phyloP scores from a whole-genome alignment of 352 stramenopile genomes.

The Globisporangium echinulatum region DNA sequence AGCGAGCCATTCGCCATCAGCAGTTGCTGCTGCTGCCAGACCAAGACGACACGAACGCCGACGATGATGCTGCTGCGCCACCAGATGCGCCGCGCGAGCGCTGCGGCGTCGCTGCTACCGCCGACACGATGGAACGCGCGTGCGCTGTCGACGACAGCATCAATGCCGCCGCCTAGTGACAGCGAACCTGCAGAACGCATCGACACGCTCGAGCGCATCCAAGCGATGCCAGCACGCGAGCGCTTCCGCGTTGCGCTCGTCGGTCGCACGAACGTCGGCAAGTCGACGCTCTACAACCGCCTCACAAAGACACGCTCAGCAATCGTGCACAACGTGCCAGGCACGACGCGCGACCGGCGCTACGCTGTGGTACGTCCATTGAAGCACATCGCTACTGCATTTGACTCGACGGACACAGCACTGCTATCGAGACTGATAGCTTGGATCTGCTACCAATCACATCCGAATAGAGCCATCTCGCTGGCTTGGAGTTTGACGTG shows the following conservation, averaged over 20 bases:
- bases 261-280: constrained; percentile 80
- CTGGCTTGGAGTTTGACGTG: constrained; percentile 73
- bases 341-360: constrained; percentile 71
- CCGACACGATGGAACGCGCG: constrained; percentile 12
- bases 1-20: no score
- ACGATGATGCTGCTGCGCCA: constrained; percentile 28
- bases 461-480: constrained; percentile 29
- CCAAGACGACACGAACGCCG: not conserved
- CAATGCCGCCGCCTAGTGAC: constrained; percentile 7
- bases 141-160: constrained; percentile 8
- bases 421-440: not conserved
- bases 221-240: constrained; percentile 25
- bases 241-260: constrained; percentile 74
- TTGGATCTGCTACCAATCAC: no score
- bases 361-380: constrained; percentile 36
- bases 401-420: not conserved
- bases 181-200: constrained; percentile 16
- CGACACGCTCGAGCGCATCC: constrained; percentile 30
- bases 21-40: no score
- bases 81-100: constrained; percentile 22
- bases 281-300: constrained; percentile 83
- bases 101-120: constrained; percentile 9
- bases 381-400: not conserved
- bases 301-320: constrained; percentile 67
- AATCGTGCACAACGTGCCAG: constrained; percentile 82